phyloP scores from a whole-genome alignment of 1,284 basidiomycete genomes.

The Trichosporon sp. region DNA sequence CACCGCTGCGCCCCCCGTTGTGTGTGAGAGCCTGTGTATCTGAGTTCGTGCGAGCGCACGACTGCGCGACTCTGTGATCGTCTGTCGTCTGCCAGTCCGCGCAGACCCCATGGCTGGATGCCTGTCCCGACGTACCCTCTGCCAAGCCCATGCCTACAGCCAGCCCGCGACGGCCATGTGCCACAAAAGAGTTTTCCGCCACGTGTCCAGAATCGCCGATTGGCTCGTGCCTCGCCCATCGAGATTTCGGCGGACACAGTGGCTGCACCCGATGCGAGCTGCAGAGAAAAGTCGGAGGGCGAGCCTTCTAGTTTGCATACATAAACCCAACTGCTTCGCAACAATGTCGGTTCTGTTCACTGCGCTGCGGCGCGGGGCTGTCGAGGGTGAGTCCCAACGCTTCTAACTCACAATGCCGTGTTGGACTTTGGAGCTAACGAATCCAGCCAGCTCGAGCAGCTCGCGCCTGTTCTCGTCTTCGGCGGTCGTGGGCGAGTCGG shows the following conservation, averaged over 20 bases:
- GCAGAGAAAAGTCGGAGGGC: neutral
- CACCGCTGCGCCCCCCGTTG: neutral
- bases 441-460: constrained; percentile 50
- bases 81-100: neutral
- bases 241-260: neutral
- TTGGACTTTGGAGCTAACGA: too few species aligned
- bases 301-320: neutral
- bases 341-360: constrained; percentile 16
- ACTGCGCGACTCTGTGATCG: neutral
- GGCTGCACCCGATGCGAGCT: neutral
- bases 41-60: neutral
- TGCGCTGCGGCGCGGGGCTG: constrained; percentile 17
- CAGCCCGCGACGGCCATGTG: neutral
- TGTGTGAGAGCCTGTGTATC: neutral
- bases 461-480: constrained; percentile 47
- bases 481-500: constrained; percentile 24
- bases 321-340: constrained; percentile 3
- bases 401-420: too few species aligned
- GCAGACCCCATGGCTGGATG: too few species aligned
- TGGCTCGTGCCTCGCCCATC: constrained; percentile 1
- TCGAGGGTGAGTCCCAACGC: constrained; percentile 18
- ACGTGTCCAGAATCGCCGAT: constrained; percentile 15
- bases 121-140: too few species aligned
- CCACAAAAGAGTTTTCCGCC: constrained; percentile 5
- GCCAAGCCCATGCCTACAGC: too few species aligned